Evolutionary conservation across 106 monocot species (phyloP).

Genomic region (Dendrobium catenatum): DNA sequence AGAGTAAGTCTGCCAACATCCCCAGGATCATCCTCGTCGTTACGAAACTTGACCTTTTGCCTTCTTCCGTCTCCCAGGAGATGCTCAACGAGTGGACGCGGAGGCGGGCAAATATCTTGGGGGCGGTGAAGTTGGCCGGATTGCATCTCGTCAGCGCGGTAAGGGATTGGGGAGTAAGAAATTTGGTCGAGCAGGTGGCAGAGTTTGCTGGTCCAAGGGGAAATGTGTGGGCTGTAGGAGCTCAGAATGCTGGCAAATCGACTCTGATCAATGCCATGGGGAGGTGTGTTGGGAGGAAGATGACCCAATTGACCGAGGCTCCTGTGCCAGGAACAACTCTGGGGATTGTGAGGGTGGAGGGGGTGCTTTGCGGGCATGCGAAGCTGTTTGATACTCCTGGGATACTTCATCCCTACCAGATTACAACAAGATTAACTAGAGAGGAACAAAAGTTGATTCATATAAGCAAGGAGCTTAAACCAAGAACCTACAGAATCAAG

Average conservation of each 20-base stretch:
- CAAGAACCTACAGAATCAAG: constrained; percentile 85
- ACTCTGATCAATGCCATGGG: constrained; percentile 95
- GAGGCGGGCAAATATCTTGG: constrained; percentile 34
- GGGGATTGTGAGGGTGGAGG: constrained; percentile 81
- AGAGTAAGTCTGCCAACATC: constrained; percentile 59
- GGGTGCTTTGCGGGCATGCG: constrained; percentile 57
- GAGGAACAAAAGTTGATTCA: constrained; percentile 89
- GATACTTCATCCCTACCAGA: constrained; percentile 75
- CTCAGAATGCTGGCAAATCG: constrained; percentile 98
- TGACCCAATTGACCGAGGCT: constrained; percentile 70
- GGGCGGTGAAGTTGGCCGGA: constrained; percentile 42
- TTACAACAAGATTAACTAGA: constrained; percentile 63
- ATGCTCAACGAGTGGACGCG: constrained; percentile 56
- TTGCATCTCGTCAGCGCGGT: constrained; percentile 78
- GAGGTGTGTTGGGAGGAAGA: constrained; percentile 33
- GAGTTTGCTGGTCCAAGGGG: constrained; percentile 66
- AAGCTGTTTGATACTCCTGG: constrained; percentile 95
- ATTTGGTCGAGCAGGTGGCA: constrained; percentile 62
- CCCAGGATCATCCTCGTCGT: constrained; percentile 76
- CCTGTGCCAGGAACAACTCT: constrained; percentile 92
- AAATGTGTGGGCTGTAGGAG: constrained; percentile 93
- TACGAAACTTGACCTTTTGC: constrained; percentile 78
- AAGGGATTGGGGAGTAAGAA: constrained; percentile 67
- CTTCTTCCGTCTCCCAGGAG: constrained; percentile 42
- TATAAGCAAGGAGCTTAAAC: constrained; percentile 62